Evolutionary conservation across 2,329 filamentous ascomycete species (phyloP).

Genomic region (Coccinonectria pachysandricola): DNA sequence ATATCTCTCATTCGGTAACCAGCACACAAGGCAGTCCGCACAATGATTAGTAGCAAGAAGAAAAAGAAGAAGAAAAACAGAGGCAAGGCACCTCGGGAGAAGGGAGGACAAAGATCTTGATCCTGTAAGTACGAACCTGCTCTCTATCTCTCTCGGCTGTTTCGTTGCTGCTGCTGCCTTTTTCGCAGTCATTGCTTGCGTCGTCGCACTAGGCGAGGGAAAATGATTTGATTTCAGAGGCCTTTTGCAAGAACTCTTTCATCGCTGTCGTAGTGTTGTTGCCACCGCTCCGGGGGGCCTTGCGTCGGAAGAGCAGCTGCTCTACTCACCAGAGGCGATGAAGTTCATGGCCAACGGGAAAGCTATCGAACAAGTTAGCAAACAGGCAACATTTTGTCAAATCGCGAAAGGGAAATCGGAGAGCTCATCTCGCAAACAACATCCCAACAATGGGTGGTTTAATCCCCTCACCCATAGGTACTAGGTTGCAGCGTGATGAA

Average conservation of each 20-base stretch:
- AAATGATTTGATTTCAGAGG: conserved; percentile 5
- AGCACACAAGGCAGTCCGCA: conserved; percentile 1
- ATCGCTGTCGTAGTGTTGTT: conserved; percentile 29
- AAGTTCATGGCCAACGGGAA: conserved; percentile 78
- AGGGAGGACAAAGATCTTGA: conserved; percentile 23
- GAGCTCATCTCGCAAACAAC: too few species aligned
- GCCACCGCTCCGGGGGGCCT: conserved; percentile 51
- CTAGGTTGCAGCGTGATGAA: not conserved
- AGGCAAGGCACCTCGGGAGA: conserved; percentile 12
- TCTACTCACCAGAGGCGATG: conserved; percentile 81
- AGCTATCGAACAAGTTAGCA: conserved; percentile 41
- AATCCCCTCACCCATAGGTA: too few species aligned
- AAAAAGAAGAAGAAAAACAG: too few species aligned
- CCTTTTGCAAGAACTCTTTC: too few species aligned
- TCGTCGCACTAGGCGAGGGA: too few species aligned
- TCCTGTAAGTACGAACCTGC: conserved; percentile 37
- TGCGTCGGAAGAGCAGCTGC: conserved; percentile 17
- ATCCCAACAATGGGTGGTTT: too few species aligned
- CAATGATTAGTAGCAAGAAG: conserved; percentile 17
- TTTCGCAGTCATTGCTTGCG: conserved; percentile 11
- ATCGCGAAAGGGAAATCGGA: too few species aligned
- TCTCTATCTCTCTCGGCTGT: too few species aligned
- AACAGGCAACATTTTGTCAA: too few species aligned
- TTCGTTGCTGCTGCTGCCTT: conserved; percentile 9
- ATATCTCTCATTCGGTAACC: too few species aligned